These are phyloP conservation scores for Bipolaris victoriae DNA, from an alignment of 2,329 filamentous ascomycete species.

Conservation along the genomic window DNA sequence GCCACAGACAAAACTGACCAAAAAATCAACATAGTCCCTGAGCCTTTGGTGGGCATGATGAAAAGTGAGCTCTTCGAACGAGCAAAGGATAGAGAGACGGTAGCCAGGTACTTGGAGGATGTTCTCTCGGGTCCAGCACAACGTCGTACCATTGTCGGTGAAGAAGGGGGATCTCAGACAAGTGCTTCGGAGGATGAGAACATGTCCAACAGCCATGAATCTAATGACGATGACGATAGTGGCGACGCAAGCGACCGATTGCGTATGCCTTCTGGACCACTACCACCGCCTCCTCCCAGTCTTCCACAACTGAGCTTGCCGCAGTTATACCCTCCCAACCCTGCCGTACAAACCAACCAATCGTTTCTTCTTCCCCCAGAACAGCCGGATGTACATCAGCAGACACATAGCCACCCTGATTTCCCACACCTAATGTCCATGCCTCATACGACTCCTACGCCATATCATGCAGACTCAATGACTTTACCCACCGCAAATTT, in stretches of 20 bases:
- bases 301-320: slow-evolving; percentile 2
- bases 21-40: slow-evolving; percentile 27
- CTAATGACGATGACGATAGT: slow-evolving; percentile 7
- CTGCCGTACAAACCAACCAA: not conserved
- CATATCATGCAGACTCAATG: slow-evolving; percentile 3
- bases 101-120: not conserved
- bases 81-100: slow-evolving; percentile 11
- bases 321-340: not conserved
- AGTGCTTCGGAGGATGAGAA: slow-evolving; percentile 5
- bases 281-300: not conserved
- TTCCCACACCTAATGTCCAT: not conserved
- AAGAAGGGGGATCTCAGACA: not conserved
- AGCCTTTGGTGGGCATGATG: slow-evolving; percentile 25
- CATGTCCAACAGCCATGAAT: slow-evolving; percentile 2
- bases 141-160: not conserved
- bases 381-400: not conserved
- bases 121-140: not conserved
- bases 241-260: slow-evolving; percentile 1
- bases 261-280: not conserved
- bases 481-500: not conserved
- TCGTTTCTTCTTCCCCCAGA: not conserved
- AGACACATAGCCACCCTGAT: not conserved
- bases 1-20: slow-evolving; percentile 5
- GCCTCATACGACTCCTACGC: not conserved
- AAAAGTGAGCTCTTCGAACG: slow-evolving; percentile 30